These are phyloP conservation scores for Kockovaella imperatae DNA, from an alignment of 768 basidiomycete genomes.

Conservation along the genomic window DNA sequence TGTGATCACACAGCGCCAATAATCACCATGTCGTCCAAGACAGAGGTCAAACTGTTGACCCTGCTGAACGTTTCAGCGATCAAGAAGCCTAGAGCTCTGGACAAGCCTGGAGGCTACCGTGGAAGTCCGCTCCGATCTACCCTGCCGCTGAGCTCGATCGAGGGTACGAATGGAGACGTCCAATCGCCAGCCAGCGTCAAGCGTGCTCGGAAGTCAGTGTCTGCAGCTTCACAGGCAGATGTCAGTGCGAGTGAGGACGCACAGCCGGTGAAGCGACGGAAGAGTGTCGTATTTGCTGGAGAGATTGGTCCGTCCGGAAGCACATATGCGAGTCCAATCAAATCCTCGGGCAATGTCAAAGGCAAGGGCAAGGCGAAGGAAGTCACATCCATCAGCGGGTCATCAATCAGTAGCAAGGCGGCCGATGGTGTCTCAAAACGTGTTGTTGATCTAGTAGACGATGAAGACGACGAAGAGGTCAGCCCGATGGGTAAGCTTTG, in stretches of 20 bases:
- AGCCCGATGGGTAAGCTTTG: constrained; percentile 1
- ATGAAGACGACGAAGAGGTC: constrained; percentile 8
- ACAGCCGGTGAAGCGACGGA: constrained; percentile 28
- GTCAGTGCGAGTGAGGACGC: constrained; percentile 1
- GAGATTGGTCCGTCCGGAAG: constrained; percentile 45
- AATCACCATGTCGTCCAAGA: constrained; percentile 35
- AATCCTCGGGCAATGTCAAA: constrained; percentile 13
- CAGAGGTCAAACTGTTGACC: constrained; percentile 59
- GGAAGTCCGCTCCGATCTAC: no score
- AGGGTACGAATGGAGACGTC: no score
- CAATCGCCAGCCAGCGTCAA: constrained; percentile 59
- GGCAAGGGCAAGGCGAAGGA: constrained; percentile 29
- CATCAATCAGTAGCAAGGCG: background rate
- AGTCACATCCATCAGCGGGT: background rate
- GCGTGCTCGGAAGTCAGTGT: background rate
- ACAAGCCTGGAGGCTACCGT: constrained; percentile 37
- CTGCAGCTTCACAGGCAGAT: background rate
- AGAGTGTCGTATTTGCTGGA: constrained; percentile 40
- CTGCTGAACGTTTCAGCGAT: constrained; percentile 82
- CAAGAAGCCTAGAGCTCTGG: constrained; percentile 47
- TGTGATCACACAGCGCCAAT: no score
- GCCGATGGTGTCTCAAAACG: background rate
- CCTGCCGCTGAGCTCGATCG: no score
- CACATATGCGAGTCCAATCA: constrained; percentile 19
- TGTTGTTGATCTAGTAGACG: background rate